Evolutionary conservation across 2,329 filamentous ascomycete genomes (phyloP), one percentile per base, ranked within the genome.

Genomic region (Colletotrichum theobromicola): DNA sequence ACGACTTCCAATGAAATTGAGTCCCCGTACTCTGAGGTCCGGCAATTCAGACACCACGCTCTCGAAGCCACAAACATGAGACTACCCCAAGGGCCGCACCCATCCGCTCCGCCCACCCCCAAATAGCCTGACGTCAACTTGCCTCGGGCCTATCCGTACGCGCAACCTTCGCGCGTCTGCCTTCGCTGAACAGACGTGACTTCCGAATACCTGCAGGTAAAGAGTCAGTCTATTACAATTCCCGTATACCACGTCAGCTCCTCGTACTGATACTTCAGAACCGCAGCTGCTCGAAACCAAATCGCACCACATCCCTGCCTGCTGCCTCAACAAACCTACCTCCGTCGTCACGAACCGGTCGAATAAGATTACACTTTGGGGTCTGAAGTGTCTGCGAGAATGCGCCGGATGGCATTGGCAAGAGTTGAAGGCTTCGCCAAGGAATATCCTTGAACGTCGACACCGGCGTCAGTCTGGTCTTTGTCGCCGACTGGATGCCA

Each of bases 21-120:
- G 3, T 9, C 5, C 0, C 42, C 6, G 9, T 2, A 9, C 2
- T 6, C 1, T 10, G 0, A 21, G 3, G 9, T 2, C 42, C 7
- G 18, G 42, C 18, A 21, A 12, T 28, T 15, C 50, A 55, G 50
- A 24, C 24, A 28, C 13, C 7, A 4, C 18, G 18, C 18, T 10
- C 42, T 21, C 42, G 7, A 28, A n/a, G 3, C 18, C 18, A 13
- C 30, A 28, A 18, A 34, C 5, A 21, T n/a, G 24, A 34, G 28
- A 24, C 24, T n/a, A 60, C 5, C 30, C 30, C 21, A 16, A 60
- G 18, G 15, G 13, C 16, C 55, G 18, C 16, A 18, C 5, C 16
- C 28, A 28, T 18, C 55, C n/a, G n/a, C n/a, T n/a, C n/a, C 55
- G 32, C 55, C 28, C 28, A 3, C 8, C 18, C 42, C 9, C 9